A percentile compares a stretch with the other conserved stretches of the same genome.
Conservation (phyloP, 2,329 filamentous ascomycete genomes). For the Lachnellula cervina region DNA sequence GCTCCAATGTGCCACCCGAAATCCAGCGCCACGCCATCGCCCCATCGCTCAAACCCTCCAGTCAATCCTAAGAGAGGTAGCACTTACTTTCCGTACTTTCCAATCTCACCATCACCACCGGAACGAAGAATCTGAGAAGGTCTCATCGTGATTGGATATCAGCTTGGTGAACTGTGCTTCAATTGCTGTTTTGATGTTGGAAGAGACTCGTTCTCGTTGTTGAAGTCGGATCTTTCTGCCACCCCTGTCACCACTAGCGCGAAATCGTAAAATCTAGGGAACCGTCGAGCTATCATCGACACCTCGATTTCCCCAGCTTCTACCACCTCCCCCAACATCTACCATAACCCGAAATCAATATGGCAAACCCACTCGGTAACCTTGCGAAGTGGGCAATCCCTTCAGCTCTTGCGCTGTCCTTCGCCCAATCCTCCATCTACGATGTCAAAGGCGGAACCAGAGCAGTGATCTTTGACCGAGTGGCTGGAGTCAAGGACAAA, state of each 20-base stretch:
- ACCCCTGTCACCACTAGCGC: slow-evolving; percentile 23
- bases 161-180: slow-evolving; percentile 13
- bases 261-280: slow-evolving; percentile 21
- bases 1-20: slow-evolving; percentile 10
- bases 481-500: slow-evolving; percentile 85
- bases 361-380: slow-evolving; percentile 51
- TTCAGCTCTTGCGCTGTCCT: slow-evolving; percentile 59
- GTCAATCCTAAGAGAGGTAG: not conserved
- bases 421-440: slow-evolving; percentile 81
- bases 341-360: slow-evolving; percentile 24
- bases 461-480: slow-evolving; percentile 95
- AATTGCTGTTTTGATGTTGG: slow-evolving; percentile 18
- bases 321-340: slow-evolving; percentile 7
- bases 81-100: slow-evolving; percentile 35
- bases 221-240: slow-evolving; percentile 18
- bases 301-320: slow-evolving; percentile 4
- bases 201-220: slow-evolving; percentile 8
- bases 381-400: slow-evolving; percentile 70
- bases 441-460: slow-evolving; percentile 93
- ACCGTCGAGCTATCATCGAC: slow-evolving; percentile 16
- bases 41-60: slow-evolving; percentile 11
- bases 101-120: slow-evolving; percentile 30
- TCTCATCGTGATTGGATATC: slow-evolving; percentile 29
- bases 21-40: slow-evolving; percentile 4
- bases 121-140: slow-evolving; percentile 30